Percentiles rank a stretch among this genome's conserved stretches.
Conservation (phyloP, 2,329 filamentous ascomycete genomes). For the Colletotrichum lindemuthianum region DNA sequence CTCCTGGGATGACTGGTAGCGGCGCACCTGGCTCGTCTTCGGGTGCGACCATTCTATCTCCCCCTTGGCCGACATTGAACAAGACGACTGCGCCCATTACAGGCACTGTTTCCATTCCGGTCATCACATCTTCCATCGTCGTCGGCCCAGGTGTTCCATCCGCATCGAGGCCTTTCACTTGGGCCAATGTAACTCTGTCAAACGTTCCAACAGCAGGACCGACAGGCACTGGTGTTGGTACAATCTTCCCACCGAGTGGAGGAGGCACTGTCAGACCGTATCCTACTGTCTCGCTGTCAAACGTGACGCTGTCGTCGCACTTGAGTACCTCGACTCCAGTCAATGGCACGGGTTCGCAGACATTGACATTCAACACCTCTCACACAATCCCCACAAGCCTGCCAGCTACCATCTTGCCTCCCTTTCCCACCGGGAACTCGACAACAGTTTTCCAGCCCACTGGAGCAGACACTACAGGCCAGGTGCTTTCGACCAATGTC, state of each 20-base stretch:
- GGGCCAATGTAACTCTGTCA: slow-evolving; percentile 11
- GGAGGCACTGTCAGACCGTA: neutral
- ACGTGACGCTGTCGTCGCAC: neutral
- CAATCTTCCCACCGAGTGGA: neutral
- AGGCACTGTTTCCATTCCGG: slow-evolving; percentile 20
- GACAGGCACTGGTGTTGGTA: neutral
- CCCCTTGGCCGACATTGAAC: slow-evolving; percentile 17
- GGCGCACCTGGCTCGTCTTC: neutral
- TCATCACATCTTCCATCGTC: neutral
- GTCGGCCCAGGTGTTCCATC: neutral
- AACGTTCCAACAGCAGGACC: neutral
- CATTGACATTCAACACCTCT: neutral
- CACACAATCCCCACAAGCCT: neutral
- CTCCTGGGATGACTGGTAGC: neutral
- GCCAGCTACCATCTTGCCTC: neutral
- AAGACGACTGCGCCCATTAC: slow-evolving; percentile 14
- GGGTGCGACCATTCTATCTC: neutral
- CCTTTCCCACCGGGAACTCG: neutral
- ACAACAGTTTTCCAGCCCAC: slow-evolving; percentile 3
- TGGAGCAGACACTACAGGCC: neutral
- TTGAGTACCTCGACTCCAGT: neutral
- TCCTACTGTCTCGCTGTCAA: neutral
- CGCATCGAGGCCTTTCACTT: slow-evolving; percentile 1
- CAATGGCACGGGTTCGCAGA: slow-evolving; percentile 11
- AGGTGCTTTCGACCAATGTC: neutral